Base-by-base conservation (phyloP, 495 filamentous ascomycete species). In the Aspergillus carlsbadensis region DNA sequence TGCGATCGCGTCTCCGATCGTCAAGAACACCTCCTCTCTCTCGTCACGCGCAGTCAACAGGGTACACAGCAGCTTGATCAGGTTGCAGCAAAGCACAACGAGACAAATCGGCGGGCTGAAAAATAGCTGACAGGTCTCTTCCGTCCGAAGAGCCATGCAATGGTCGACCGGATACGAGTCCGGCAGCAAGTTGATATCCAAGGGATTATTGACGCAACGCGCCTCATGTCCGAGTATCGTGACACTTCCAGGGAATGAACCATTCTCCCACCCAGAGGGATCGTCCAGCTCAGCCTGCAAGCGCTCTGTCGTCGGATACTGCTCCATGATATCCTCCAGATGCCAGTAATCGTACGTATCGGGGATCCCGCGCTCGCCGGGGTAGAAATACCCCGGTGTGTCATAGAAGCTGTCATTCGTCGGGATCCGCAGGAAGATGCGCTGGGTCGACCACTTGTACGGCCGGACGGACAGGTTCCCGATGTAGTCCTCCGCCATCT, bases 1-100 rank as follows among this genome's bases (percentile, higher is more conserved):
- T 2, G 61, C 21, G 14, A 67, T 54, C 2, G 61, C 64, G 31
- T 67, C 64, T 11, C 64, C 64, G 13, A 58, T 17, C 0, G 61
- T 67, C 29, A 59, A 8, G 13, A 67, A 39, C 2, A 58, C 21
- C 3, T 54, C 42, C 1, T 53, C 34, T 6, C 60, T 52, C 1
- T 21, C 21, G 13, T 20, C 26, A 5, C 45, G 42, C 5, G 50
- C 51, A 0, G 47, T 35, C 0, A 62, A 5, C 0, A 37, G 42
- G 24, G 57, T 62, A 20, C 54, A 61, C 10, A 55, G 10, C 2
- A 61, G 3, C 22, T 67, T 67, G 44, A 62, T 51, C 5, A 48
- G 7, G 26, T 62, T 62, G 26, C 56, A 58, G 1, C 29, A 7
- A n/a, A 58, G 45, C 22, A 58, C 47, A 17, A 52, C 24, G 2